phyloP scores from a whole-genome alignment of 768 basidiomycete genomes.

The Psilocybe subaeruginosa region DNA sequence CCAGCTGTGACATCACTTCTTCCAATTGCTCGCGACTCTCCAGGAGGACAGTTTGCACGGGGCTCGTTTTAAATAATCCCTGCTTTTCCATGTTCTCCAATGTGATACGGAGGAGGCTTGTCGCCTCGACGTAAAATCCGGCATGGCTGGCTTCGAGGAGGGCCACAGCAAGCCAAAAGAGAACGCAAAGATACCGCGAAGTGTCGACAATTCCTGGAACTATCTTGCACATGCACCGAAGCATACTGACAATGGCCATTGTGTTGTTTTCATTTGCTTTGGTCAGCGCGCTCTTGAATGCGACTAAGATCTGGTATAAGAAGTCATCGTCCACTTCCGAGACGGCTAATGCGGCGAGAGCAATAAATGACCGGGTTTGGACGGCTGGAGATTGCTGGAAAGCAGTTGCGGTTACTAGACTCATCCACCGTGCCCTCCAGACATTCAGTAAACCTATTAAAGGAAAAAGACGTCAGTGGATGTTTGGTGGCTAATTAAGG shows the following conservation, averaged over 20 bases:
- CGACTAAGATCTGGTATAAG: constrained; percentile 90
- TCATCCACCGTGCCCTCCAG: constrained; percentile 95
- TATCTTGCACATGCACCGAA: constrained; percentile 81
- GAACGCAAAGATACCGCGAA: constrained; percentile 71
- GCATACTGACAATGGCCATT: constrained; percentile 81
- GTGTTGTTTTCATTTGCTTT: constrained; percentile 74
- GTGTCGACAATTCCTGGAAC: constrained; percentile 68
- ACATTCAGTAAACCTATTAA: constrained; percentile 73
- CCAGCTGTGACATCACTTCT: constrained; percentile 71
- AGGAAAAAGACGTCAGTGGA: constrained; percentile 2
- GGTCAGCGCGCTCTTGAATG: constrained; percentile 72
- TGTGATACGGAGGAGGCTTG: constrained; percentile 65
- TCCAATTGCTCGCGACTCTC: constrained; percentile 67
- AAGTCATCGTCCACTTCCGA: constrained; percentile 92
- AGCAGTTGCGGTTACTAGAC: constrained; percentile 82
- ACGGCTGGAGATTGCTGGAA: constrained; percentile 89
- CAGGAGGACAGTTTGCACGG: constrained; percentile 61
- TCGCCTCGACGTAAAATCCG: constrained; percentile 70
- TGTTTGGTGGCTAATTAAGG: not conserved
- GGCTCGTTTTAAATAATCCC: constrained; percentile 55
- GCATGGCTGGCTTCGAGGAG: constrained; percentile 79
- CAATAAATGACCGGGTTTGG: constrained; percentile 87
- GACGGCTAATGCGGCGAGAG: constrained; percentile 79
- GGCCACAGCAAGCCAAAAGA: constrained; percentile 90
- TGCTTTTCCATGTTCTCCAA: constrained; percentile 66